Conservation (phyloP, 176 grass and related monocot species). For the Dendrocalamus sinicus region DNA sequence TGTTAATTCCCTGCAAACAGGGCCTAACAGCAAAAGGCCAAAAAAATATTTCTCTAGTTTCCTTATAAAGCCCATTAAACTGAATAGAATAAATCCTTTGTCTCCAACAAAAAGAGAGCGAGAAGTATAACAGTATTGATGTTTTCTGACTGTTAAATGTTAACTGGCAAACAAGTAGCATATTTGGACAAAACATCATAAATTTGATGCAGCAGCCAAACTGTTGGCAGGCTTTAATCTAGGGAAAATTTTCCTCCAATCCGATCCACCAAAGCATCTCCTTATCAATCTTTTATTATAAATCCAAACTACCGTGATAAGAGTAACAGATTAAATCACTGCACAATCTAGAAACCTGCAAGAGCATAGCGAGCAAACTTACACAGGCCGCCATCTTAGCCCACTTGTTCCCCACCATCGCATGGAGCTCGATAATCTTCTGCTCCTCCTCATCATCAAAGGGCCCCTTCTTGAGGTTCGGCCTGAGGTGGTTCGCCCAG, state of each 20-base stretch:
- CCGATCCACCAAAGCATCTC: not conserved
- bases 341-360: not conserved
- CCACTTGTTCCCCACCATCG: conserved; percentile 73
- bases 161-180: not conserved
- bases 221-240: not conserved
- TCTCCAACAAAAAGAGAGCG: not conserved
- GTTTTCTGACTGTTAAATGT: not conserved
- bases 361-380: conserved; percentile 27
- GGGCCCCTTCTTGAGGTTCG: conserved; percentile 74
- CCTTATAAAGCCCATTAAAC: not conserved
- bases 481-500: conserved; percentile 86
- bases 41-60: not conserved
- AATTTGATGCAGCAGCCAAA: not conserved
- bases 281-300: not conserved
- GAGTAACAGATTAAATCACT: not conserved
- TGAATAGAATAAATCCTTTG: not conserved
- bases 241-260: not conserved
- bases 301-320: not conserved
- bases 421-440: conserved; percentile 53
- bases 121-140: not conserved
- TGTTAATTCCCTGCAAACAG: conserved; percentile 7
- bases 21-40: not conserved
- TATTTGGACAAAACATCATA: not conserved
- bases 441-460: conserved; percentile 59
- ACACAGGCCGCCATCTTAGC: conserved; percentile 62